Base-by-base conservation (phyloP, 2,329 filamentous ascomycete species). In the Rugonectria rugulosa region DNA sequence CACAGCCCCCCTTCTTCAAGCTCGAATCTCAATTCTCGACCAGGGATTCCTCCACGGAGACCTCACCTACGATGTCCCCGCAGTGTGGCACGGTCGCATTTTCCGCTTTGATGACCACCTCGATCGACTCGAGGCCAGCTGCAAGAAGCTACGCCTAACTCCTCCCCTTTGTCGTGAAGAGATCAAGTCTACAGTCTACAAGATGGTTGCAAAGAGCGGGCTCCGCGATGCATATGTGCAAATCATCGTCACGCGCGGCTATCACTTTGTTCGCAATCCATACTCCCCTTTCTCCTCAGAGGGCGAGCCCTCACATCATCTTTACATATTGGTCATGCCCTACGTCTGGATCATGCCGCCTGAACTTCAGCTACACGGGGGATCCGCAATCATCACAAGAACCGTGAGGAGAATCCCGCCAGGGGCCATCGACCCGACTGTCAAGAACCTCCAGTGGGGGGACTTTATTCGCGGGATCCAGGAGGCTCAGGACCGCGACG, bases 371-470 rank as follows among this genome's bases (percentile, higher is more conserved):
- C 57, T 48, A 14, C 50, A 19, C 0, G 79, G 78, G 1, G 78
- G 75, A 4, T 72, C 54, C 3, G 77, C 79, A 0, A 68, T 82
- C 12, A 60, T 82, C 21, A 73, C 79, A 0, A 68, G 78, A 10
- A 80, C 78, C 0, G 78, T 81, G 1, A 71, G 77, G 2, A 67
- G 79, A 1, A 70, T 72, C 0, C 77, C 79, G 0, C 77, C 78
- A 0, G 79, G 77, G 0, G 68, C 74, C 1, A 77, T 82, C 4
- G 80, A 83, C 57, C 80, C 80, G 0, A 81, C 79, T 0, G 69
- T 82, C 24, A 82, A 82, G 72, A 81, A 81, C 58, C 65, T 80
- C n/a, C 76, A 81, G 51, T 82, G 79, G 79, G 78, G 79, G 1
- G 79, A 83, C 64, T 63, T 81, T 2, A 74, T 70, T 1, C 68